Evolutionary conservation across 1,284 basidiomycete species (phyloP), one percentile per base, ranked within the genome.

Genomic region (Tylopilus orsonianus): DNA sequence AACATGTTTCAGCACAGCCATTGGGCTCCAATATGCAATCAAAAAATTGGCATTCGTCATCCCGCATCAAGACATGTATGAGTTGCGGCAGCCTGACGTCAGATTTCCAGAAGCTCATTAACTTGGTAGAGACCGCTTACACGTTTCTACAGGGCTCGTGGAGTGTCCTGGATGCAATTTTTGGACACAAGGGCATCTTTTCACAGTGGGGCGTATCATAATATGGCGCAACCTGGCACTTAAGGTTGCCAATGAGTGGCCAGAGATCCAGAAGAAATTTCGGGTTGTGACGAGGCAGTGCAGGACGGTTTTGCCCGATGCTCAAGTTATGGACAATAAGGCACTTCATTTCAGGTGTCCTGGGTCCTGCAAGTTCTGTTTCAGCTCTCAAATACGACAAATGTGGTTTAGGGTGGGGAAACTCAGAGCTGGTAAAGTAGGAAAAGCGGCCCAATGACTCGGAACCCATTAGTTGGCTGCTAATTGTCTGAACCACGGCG

Each of bases 261-360:
- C n/a, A n/a, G n/a, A 24, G 5, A 0, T 5, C 20, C 13, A 8
- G 12, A 13, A 18, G 23, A 24, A 14, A n/a, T 20, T 26, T 20
- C 8, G 18, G n/a, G n/a, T n/a, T n/a, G n/a, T n/a, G n/a, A 20
- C 12, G 23, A 33, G 49, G 47, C 47, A 32, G 23, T 52, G 49
- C 23, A 13, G n/a, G n/a, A n/a, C n/a, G n/a, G n/a, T n/a, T n/a
- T n/a, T n/a, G n/a, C n/a, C n/a, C n/a, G n/a, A n/a, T n/a, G n/a
- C n/a, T n/a, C n/a, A n/a, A n/a, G n/a, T n/a, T n/a, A n/a, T n/a
- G n/a, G n/a, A n/a, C n/a, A n/a, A n/a, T n/a, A n/a, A n/a, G n/a
- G n/a, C n/a, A n/a, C n/a, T n/a, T n/a, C n/a, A n/a, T n/a, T 4
- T 14, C 4, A 19, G 27, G 44, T 46, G 44, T 48, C 30, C 14